Evolutionary conservation across 495 filamentous ascomycete genomes (phyloP), one percentile per base, ranked within the genome.

Genomic region (Tuber microsphaerosporum): DNA sequence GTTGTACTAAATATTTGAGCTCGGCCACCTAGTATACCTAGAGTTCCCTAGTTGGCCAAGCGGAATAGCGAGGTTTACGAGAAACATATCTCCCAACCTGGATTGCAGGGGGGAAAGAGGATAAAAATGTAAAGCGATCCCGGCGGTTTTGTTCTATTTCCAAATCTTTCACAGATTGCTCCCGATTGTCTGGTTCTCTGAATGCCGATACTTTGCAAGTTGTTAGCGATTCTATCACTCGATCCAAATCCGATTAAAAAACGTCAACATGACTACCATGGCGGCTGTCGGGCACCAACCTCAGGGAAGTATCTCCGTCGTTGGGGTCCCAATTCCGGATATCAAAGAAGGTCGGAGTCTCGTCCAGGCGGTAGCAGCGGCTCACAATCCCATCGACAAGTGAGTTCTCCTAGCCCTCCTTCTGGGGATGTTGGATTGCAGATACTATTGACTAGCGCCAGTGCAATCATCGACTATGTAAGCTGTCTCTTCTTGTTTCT

Each of bases 61-160:
- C 0, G n/a, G 26, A 2, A 26, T 65, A 12, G 56, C 10, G 14
- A 26, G 26, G 10, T 17, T 65, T 14, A n/a, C n/a, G 2, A 34
- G 0, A 1, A 31, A 3, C 2, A 4, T 7, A 6, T 5, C n/a
- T 7, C 10, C 0, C 3, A 1, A 4, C 26, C 9, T 31, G 26
- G 14, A 6, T 31, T 31, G 6, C 56, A 1, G 26, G 56, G 26
- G 26, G 6, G 16, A 10, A 10, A 61, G 51, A 4, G 56, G 12
- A 65, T 65, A 65, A 65, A 65, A 65, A 10, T 26, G 56, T 6
- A 2, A 65, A 1, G 3, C n/a, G 12, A 65, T 65, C 26, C 10
- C 56, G n/a, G 26, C 2, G 0, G 14, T 31, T 65, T 65, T 31
- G 10, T 2, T 65, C 5, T 12, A 34, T 10, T 10, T 16, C 2